Percentiles rank a stretch among this genome's conserved stretches.
Evolutionary conservation across 192 early-diverging fungal genomes (phyloP).

Genomic region (Coemansia sp.): DNA sequence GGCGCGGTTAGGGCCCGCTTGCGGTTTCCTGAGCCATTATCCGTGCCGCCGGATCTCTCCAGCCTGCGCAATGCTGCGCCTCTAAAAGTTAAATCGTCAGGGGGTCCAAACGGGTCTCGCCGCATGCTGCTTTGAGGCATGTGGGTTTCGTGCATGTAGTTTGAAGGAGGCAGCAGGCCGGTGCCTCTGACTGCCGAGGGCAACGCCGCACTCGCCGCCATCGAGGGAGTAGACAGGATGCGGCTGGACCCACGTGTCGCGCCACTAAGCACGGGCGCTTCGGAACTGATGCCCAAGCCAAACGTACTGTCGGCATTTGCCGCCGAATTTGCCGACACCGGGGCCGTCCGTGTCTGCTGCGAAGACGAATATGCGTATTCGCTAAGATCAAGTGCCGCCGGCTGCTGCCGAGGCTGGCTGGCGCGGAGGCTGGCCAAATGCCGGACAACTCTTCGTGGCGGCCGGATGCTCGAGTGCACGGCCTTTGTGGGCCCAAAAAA

Average conservation of each 20-base stretch:
- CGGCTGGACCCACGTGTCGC: constrained; percentile 9
- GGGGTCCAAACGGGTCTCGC: constrained; percentile 26
- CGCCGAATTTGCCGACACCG: constrained; percentile 3
- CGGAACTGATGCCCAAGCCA: constrained; percentile 37
- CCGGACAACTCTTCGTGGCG: constrained; percentile 35
- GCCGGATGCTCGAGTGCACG: constrained; percentile 36
- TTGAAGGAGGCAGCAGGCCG: neutral
- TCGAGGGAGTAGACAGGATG: constrained; percentile 31
- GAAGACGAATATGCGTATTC: constrained; percentile 1
- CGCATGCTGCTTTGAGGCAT: constrained; percentile 10
- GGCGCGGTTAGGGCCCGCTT: constrained; percentile 53
- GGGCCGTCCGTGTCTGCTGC: constrained; percentile 27
- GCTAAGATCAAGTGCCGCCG: constrained; percentile 21
- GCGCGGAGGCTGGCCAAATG: constrained; percentile 41
- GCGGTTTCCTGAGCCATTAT: constrained; percentile 18
- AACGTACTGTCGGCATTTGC: constrained; percentile 2
- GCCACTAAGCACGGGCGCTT: neutral
- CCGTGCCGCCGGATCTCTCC: constrained; percentile 19
- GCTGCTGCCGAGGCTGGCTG: constrained; percentile 14
- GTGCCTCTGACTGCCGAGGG: constrained; percentile 2
- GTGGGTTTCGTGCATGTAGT: neutral
- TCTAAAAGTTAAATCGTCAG: constrained; percentile 38
- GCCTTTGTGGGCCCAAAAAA: constrained; percentile 33
- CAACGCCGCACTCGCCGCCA: constrained; percentile 10
- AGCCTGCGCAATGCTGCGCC: constrained; percentile 45